These are phyloP conservation scores for Gynostemma pentaphyllum DNA, from an alignment of 306 rosid species.

Conservation along the genomic window DNA sequence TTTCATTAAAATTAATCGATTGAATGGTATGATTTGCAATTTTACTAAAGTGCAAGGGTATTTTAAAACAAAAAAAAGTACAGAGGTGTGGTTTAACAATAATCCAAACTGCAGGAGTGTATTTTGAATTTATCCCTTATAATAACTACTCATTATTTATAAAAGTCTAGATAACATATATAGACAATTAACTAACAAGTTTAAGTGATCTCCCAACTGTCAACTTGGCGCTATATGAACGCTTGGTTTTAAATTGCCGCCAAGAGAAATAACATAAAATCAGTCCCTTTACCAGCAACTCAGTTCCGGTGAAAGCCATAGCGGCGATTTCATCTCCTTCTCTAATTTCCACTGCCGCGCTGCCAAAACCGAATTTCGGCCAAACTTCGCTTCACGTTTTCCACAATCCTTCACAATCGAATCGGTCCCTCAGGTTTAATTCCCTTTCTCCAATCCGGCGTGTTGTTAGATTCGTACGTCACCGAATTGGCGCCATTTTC, in stretches of 20 bases:
- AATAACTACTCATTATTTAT: too few species aligned
- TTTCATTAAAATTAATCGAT: too few species aligned
- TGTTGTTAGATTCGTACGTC: conserved; percentile 20
- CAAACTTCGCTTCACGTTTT: conserved; percentile 1
- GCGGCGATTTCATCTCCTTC: conserved; percentile 19
- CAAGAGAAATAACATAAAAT: neutral
- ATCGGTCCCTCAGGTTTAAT: conserved; percentile 12
- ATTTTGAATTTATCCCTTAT: too few species aligned
- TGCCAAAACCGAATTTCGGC: neutral
- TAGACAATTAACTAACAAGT: too few species aligned
- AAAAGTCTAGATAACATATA: too few species aligned
- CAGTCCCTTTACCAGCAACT: conserved; percentile 1
- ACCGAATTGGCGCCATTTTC: conserved; percentile 15
- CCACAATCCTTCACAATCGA: neutral
- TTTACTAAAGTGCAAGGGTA: too few species aligned
- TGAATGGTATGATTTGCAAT: too few species aligned
- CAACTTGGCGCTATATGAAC: neutral
- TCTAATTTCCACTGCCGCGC: neutral
- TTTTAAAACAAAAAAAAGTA: too few species aligned
- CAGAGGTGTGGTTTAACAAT: too few species aligned
- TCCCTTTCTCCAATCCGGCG: conserved; percentile 1
- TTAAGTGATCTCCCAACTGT: too few species aligned
- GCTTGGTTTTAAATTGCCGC: neutral
- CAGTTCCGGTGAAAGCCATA: conserved; percentile 6
- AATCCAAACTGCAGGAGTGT: too few species aligned